Conservation (phyloP, 1,284 basidiomycete species). For the Mycena citricolor region DNA sequence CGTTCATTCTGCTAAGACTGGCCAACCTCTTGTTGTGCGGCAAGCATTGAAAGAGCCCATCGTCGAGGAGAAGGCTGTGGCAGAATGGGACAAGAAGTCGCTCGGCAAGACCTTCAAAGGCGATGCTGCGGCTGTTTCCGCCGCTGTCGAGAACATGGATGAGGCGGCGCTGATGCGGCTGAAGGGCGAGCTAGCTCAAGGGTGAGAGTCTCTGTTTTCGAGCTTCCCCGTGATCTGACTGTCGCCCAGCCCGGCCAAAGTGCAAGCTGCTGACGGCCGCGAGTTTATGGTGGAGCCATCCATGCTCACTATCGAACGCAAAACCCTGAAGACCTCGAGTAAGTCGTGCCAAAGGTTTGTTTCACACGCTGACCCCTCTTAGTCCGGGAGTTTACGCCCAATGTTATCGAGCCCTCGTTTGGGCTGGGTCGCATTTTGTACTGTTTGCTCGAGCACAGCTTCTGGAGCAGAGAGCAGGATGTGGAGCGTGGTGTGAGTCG, state of each 20-base stretch:
- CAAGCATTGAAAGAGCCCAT: slow-evolving; percentile 82
- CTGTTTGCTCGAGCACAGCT: slow-evolving; percentile 92
- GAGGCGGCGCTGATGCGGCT: slow-evolving; percentile 71
- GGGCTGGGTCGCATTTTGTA: slow-evolving; percentile 97
- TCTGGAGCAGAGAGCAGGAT: slow-evolving; percentile 94
- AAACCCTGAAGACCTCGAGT: slow-evolving; percentile 91
- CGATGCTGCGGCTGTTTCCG: slow-evolving; percentile 76
- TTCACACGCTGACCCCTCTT: slow-evolving; percentile 18
- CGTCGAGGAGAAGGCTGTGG: slow-evolving; percentile 68
- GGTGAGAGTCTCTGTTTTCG: slow-evolving; percentile 47
- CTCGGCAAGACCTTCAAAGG: slow-evolving; percentile 91
- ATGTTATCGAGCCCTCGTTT: slow-evolving; percentile 99
- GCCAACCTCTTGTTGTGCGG: slow-evolving; percentile 77
- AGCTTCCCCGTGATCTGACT: slow-evolving; percentile 21
- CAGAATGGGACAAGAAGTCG: slow-evolving; percentile 85
- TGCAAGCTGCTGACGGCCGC: slow-evolving; percentile 60
- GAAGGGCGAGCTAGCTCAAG: slow-evolving; percentile 74
- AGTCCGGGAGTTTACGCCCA: slow-evolving; percentile 97
- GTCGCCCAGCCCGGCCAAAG: slow-evolving; percentile 43
- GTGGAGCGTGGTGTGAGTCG: slow-evolving; percentile 79
- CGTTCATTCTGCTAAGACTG: slow-evolving; percentile 63
- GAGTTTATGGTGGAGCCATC: slow-evolving; percentile 76
- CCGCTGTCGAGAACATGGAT: slow-evolving; percentile 66
- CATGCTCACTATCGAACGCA: slow-evolving; percentile 78
- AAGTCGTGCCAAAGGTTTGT: slow-evolving; percentile 32